A percentile compares a stretch with the other conserved stretches of the same genome.
These are phyloP conservation scores for Fusarium sp. DNA, from an alignment of 2,329 filamentous ascomycete genomes.

Conservation along the genomic window DNA sequence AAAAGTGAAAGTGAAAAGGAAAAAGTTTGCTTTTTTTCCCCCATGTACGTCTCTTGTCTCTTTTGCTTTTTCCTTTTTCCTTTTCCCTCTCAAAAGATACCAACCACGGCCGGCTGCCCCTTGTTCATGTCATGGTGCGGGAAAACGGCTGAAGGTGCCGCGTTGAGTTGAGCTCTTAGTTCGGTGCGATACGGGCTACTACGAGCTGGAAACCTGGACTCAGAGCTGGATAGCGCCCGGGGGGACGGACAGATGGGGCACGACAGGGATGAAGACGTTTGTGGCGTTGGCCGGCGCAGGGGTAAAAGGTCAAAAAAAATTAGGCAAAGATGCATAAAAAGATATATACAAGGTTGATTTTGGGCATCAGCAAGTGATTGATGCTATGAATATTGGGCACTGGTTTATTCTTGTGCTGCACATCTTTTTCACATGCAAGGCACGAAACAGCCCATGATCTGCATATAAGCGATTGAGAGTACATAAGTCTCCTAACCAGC, in stretches of 20 bases:
- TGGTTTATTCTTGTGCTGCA: not conserved
- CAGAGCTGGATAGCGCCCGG: constrained; percentile 3
- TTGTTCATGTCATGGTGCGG: constrained; percentile 19
- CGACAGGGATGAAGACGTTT: constrained; percentile 20
- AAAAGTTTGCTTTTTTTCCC: constrained; percentile 5
- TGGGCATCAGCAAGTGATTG: not conserved
- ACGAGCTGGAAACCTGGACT: constrained; percentile 9
- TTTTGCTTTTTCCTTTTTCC: not conserved
- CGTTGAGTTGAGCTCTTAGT: constrained; percentile 27
- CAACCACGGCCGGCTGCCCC: constrained; percentile 8
- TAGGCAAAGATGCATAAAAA: constrained; percentile 17
- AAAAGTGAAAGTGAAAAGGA: constrained; percentile 5
- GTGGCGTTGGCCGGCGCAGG: constrained; percentile 27
- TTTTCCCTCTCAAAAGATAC: not conserved
- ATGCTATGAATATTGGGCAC: not conserved
- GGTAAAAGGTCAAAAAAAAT: constrained; percentile 9
- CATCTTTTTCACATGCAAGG: not conserved
- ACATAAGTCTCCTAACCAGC: not conserved
- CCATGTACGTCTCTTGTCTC: not conserved
- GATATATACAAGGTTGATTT: not conserved
- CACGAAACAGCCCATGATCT: not conserved
- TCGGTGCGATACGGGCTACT: not conserved
- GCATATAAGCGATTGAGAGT: not conserved
- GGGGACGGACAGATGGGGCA: not conserved
- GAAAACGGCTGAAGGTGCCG: constrained; percentile 31